A percentile compares a stretch with the other conserved stretches of the same genome.
Conservation (phyloP, 2,329 filamentous ascomycete genomes). For the Fusarium goolgardi region DNA sequence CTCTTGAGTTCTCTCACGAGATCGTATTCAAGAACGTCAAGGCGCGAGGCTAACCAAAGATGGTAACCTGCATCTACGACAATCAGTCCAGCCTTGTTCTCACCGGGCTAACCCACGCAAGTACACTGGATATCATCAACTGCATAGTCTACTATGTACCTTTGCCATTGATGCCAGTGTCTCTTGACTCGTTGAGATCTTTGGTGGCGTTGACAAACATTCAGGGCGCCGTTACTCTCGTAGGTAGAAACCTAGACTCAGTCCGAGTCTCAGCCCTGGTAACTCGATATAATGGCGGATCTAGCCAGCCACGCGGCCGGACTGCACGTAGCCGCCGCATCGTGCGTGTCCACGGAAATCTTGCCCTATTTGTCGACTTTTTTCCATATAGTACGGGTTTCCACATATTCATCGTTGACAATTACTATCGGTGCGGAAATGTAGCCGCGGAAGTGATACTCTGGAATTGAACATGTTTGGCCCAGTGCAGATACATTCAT, state of each 20-base stretch:
- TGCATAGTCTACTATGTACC: neutral
- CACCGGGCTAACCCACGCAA: neutral
- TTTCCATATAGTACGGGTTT: neutral
- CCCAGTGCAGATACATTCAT: neutral
- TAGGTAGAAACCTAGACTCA: neutral
- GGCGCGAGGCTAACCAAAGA: neutral
- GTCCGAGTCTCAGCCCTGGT: constrained; percentile 6
- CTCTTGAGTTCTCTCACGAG: neutral
- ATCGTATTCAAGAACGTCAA: neutral
- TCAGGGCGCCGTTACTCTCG: neutral
- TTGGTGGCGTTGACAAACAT: constrained; percentile 18
- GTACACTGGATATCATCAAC: neutral
- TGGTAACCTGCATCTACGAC: neutral
- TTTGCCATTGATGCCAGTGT: neutral
- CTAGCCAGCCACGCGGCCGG: constrained; percentile 33
- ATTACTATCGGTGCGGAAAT: neutral
- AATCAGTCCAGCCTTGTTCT: constrained; percentile 1
- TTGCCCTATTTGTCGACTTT: neutral
- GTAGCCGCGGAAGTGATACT: neutral
- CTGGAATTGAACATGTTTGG: neutral
- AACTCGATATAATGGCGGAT: constrained; percentile 24
- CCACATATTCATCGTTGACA: neutral
- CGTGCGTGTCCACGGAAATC: neutral
- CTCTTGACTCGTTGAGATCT: neutral
- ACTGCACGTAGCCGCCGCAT: constrained; percentile 28